These are phyloP conservation scores for Imleria badia DNA, from an alignment of 768 basidiomycete genomes.

Conservation along the genomic window DNA sequence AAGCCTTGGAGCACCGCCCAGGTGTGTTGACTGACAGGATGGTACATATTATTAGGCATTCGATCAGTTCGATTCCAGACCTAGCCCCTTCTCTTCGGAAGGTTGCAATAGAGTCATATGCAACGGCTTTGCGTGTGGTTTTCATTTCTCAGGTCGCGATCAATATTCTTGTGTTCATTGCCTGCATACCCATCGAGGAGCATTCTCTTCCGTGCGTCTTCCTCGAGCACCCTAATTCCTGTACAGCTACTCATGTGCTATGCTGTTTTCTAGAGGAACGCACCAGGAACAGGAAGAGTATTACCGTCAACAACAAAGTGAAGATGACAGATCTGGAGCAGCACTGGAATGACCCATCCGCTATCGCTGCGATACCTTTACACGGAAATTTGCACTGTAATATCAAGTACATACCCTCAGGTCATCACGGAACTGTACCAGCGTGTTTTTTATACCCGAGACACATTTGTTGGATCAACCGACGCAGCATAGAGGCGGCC, in stretches of 20 bases:
- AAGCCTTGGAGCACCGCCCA: slow-evolving; percentile 10
- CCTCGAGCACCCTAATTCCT: slow-evolving; percentile 4
- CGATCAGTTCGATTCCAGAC: slow-evolving; percentile 66
- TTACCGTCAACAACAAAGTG: slow-evolving; percentile 42
- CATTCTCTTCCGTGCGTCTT: slow-evolving; percentile 50
- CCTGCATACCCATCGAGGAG: slow-evolving; percentile 75
- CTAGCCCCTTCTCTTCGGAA: slow-evolving; percentile 53
- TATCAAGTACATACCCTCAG: slow-evolving; percentile 23
- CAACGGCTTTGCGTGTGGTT: slow-evolving; percentile 73
- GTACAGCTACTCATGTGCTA: slow-evolving; percentile 18
- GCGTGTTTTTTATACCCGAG: slow-evolving; percentile 21
- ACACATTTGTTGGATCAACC: background rate
- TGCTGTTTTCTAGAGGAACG: slow-evolving; percentile 46
- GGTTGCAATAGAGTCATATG: slow-evolving; percentile 76
- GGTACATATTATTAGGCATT: slow-evolving; percentile 48
- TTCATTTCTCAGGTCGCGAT: slow-evolving; percentile 78
- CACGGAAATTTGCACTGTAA: slow-evolving; percentile 33
- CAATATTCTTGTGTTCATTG: slow-evolving; percentile 64
- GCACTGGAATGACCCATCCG: slow-evolving; percentile 13
- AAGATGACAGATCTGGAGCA: slow-evolving; percentile 12
- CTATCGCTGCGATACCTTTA: slow-evolving; percentile 19
- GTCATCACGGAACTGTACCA: slow-evolving; percentile 22
- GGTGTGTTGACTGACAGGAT: slow-evolving; percentile 16
- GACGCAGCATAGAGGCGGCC: background rate
- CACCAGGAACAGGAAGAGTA: slow-evolving; percentile 61